Evolutionary conservation across 73 alveolate species (phyloP), one percentile per base, ranked within the genome.

Genomic region (Paraurostyla sp.): DNA sequence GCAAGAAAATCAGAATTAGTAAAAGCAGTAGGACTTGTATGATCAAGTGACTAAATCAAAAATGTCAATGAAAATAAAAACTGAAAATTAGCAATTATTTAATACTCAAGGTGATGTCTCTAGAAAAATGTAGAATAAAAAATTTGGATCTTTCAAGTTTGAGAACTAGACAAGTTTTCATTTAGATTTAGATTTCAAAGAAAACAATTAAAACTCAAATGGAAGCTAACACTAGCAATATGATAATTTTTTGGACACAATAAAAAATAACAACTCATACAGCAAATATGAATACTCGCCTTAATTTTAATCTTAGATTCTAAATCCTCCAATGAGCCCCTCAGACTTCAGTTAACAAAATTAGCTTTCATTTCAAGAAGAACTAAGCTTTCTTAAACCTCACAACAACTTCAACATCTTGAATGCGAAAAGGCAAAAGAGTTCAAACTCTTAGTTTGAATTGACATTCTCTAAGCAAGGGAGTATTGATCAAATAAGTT

Each of bases 21-120:
- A 38, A n/a, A 38, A 35, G 42, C 6, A 40, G 40, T 38, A 65
- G 46, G 82, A 65, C 23, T 38, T 65, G 25, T 65, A 38, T 22
- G 82, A 65, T 33, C 82, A 65, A 38, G 82, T 65, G 11, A 65
- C 82, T 38, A 65, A 65, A 40, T 65, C 82, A 1, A 65, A 58
- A 40, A 58, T 38, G 36, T 38, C 35, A 11, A 65, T 32, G 2
- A 65, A 65, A 38, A n/a, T n/a, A n/a, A n/a, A n/a, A n/a, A n/a
- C n/a, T n/a, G 13, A 52, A 9, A 65, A 65, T 38, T 40, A 65
- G 58, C 27, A 65, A 15, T 15, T 15, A 36, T 15, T 65, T 15
- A 16, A 65, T 4, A 32, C 60, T 38, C 25, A 32, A 40, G 82
- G 41, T 38, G 41, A 58, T 65, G 82, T 38, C 18, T 2, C 16